Conservation (phyloP, 2,329 filamentous ascomycete species). For the Fusarium dimerum region DNA sequence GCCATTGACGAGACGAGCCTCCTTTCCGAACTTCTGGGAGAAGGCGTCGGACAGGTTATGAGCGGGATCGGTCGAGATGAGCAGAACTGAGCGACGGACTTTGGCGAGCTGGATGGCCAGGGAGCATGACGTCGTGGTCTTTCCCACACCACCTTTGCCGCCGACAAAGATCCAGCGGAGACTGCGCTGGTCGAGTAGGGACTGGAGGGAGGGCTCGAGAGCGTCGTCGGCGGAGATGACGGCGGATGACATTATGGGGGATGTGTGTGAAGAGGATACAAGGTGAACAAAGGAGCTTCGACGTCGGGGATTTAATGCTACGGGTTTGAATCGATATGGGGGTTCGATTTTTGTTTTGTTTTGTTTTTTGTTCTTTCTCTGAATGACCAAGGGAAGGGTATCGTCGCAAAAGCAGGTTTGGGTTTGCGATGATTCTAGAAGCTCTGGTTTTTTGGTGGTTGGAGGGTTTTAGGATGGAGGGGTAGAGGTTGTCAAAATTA, state of each 20-base stretch:
- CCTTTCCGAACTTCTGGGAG: slow-evolving; percentile 98
- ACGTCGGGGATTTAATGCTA: background rate
- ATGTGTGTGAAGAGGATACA: background rate
- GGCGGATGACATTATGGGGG: slow-evolving; percentile 40
- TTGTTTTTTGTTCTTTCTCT: background rate
- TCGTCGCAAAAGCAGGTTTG: background rate
- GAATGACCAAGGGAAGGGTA: background rate
- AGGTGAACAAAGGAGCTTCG: background rate
- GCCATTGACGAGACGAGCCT: slow-evolving; percentile 87
- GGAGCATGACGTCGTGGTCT: slow-evolving; percentile 99
- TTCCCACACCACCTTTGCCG: slow-evolving; percentile 96
- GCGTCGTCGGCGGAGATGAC: slow-evolving; percentile 60
- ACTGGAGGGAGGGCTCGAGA: slow-evolving; percentile 90
- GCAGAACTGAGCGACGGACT: slow-evolving; percentile 90
- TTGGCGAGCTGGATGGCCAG: slow-evolving; percentile 96
- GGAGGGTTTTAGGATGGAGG: background rate
- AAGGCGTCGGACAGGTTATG: slow-evolving; percentile 99
- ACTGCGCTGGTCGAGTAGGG: slow-evolving; percentile 90
- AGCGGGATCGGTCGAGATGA: slow-evolving; percentile 97
- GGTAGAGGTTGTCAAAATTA: background rate
- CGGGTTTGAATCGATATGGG: too few relatives aligned
- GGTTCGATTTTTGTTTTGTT: too few relatives aligned
- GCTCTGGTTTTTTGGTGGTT: slow-evolving; percentile 7
- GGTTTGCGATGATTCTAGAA: slow-evolving; percentile 22
- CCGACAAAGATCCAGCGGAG: slow-evolving; percentile 99